Conservation (phyloP, 768 basidiomycete species). For the Podaxis carcinomalis region DNA sequence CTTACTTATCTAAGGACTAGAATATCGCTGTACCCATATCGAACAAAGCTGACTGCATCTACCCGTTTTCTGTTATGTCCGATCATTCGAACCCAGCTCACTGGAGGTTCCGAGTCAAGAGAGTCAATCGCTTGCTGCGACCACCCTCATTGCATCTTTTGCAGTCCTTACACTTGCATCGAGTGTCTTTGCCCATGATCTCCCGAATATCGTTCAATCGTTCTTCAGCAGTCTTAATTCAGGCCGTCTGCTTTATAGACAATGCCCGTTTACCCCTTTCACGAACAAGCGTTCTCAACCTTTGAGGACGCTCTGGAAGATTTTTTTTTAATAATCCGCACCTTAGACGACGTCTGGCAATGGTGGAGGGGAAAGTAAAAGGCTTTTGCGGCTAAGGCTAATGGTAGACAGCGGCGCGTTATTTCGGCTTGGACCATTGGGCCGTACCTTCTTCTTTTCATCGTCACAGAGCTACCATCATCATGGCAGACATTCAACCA, state of each 20-base stretch:
- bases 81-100: conserved; percentile 34
- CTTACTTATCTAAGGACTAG: conserved; percentile 33
- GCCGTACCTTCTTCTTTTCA: too few relatives aligned
- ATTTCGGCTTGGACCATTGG: too few relatives aligned
- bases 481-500: too few relatives aligned
- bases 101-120: conserved; percentile 33
- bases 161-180: conserved; percentile 40
- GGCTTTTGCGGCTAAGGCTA: too few relatives aligned
- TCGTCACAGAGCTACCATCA: too few relatives aligned
- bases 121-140: conserved; percentile 60
- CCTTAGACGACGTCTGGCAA: too few relatives aligned
- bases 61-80: conserved; percentile 31
- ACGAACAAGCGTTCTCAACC: conserved; percentile 38
- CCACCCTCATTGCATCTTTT: conserved; percentile 50
- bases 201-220: conserved; percentile 38
- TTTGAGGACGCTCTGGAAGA: conserved; percentile 43
- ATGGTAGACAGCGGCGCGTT: too few relatives aligned
- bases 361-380: too few relatives aligned
- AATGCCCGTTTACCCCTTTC: conserved; percentile 26
- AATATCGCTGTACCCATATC: conserved; percentile 52
- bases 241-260: conserved; percentile 20
- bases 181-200: conserved; percentile 41
- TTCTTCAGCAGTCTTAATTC: conserved; percentile 30
- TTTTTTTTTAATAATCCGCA: too few relatives aligned
- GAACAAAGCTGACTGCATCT: conserved; percentile 49